Percentiles rank a stretch among this genome's conserved stretches.
Conservation (phyloP, 75 land plant genomes). For the Chamaecyparis obtusa region DNA sequence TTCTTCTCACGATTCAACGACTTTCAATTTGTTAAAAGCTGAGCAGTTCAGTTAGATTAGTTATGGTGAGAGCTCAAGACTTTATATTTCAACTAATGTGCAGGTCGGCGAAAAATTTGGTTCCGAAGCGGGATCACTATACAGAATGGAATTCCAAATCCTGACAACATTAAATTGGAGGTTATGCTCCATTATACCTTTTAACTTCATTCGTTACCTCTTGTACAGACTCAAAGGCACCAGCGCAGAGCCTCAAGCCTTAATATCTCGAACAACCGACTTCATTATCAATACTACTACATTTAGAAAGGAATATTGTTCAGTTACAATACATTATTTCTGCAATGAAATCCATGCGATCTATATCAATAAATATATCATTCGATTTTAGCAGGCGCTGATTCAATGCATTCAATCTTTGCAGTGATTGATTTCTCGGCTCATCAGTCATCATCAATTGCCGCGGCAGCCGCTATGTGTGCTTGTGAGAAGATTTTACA, state of each 20-base stretch:
- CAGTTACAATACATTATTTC: background rate
- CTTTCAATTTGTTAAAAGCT: too few relatives aligned
- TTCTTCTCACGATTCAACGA: too few relatives aligned
- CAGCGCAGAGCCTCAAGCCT: conserved; percentile 14
- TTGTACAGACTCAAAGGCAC: conserved; percentile 28
- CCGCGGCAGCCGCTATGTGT: conserved; percentile 52
- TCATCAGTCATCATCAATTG: conserved; percentile 45
- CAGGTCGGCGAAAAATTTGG: conserved; percentile 26
- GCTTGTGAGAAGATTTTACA: conserved; percentile 27
- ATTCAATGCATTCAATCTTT: background rate
- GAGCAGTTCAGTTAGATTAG: too few relatives aligned
- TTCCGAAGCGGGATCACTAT: conserved; percentile 57
- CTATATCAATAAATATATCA: background rate
- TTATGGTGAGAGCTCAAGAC: too few relatives aligned
- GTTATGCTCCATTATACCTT: conserved; percentile 59
- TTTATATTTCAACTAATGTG: background rate
- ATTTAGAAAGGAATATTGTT: too few relatives aligned
- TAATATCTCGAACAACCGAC: conserved; percentile 35
- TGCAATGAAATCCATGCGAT: background rate
- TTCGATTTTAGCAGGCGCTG: background rate
- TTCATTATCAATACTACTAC: conserved; percentile 41
- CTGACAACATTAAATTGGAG: conserved; percentile 59
- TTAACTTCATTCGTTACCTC: conserved; percentile 47
- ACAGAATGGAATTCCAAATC: conserved; percentile 73
- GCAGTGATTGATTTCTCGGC: conserved; percentile 39